Conservation (phyloP, 2,329 filamentous ascomycete genomes). For the Fusarium nygamai region DNA sequence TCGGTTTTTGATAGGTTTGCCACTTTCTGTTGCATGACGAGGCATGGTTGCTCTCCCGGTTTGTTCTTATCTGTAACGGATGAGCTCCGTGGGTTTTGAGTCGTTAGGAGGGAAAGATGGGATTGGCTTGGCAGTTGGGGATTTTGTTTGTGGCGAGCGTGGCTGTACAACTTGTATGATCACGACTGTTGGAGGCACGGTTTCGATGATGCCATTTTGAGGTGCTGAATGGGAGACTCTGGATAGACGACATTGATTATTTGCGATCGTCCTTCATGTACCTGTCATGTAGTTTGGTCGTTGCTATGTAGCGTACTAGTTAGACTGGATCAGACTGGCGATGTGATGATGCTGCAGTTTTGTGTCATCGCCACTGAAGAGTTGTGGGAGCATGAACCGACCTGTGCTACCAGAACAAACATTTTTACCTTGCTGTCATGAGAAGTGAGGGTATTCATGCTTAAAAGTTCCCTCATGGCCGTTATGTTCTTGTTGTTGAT, state of each 20-base stretch:
- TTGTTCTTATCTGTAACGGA: not conserved
- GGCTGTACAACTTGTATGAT: not conserved
- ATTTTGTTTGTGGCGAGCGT: not conserved
- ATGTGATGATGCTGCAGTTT: not conserved
- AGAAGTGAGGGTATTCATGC: not conserved
- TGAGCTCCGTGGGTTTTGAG: not conserved
- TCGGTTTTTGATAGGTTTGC: not conserved
- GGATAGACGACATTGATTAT: accelerated
- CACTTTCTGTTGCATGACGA: not conserved
- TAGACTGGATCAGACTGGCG: not conserved
- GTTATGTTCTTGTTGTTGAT: not conserved
- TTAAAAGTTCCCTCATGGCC: accelerated
- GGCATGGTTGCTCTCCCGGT: conserved; percentile 6
- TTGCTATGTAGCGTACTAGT: not conserved
- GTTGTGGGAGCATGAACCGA: not conserved
- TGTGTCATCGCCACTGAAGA: not conserved
- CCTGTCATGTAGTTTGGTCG: no score
- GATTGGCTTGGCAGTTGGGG: not conserved
- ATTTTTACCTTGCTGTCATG: not conserved
- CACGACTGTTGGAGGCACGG: not conserved
- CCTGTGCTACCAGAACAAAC: no score
- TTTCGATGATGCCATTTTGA: conserved; percentile 4
- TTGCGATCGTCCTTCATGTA: not conserved
- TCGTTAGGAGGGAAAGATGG: not conserved
- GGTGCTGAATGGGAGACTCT: not conserved